These are phyloP conservation scores for Deinandra increscens DNA, from an alignment of 129 eudicot genomes.

Conservation along the genomic window DNA sequence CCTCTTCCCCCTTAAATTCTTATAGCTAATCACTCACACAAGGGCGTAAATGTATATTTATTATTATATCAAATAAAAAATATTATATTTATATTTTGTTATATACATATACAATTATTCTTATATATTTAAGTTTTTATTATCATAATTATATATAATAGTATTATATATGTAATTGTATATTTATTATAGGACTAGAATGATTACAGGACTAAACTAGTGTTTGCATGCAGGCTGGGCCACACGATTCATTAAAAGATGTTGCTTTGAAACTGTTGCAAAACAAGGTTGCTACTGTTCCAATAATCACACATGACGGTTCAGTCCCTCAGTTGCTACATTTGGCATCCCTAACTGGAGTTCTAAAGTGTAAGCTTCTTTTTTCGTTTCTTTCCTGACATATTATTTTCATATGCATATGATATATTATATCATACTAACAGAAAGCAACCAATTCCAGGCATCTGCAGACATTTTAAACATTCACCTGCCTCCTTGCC, in stretches of 20 bases:
- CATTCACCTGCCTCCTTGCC: constrained; percentile 75
- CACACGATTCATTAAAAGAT: constrained; percentile 64
- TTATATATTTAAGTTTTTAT: not conserved
- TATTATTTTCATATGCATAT: not conserved
- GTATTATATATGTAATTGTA: not conserved
- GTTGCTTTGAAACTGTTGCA: constrained; percentile 69
- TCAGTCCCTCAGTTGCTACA: constrained; percentile 72
- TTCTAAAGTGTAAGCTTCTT: constrained; percentile 55
- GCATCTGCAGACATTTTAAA: constrained; percentile 76
- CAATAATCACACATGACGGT: constrained; percentile 66
- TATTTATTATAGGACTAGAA: not conserved
- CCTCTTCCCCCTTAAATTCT: not conserved
- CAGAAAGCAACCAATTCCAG: constrained; percentile 36
- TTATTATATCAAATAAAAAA: no score
- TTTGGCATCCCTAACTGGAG: constrained; percentile 73
- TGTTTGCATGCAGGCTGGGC: constrained; percentile 63
- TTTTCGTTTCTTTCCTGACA: not conserved
- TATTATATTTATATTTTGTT: not conserved
- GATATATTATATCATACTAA: constrained; percentile 22
- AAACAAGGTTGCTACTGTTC: constrained; percentile 64
- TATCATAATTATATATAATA: not conserved
- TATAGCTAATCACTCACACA: not conserved
- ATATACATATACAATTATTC: not conserved
- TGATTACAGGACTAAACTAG: not conserved
- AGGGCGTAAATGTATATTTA: not conserved